Percentiles rank a stretch among this genome's conserved stretches.
Conservation (phyloP, 345 rosid species). For the Euphorbia peplus region DNA sequence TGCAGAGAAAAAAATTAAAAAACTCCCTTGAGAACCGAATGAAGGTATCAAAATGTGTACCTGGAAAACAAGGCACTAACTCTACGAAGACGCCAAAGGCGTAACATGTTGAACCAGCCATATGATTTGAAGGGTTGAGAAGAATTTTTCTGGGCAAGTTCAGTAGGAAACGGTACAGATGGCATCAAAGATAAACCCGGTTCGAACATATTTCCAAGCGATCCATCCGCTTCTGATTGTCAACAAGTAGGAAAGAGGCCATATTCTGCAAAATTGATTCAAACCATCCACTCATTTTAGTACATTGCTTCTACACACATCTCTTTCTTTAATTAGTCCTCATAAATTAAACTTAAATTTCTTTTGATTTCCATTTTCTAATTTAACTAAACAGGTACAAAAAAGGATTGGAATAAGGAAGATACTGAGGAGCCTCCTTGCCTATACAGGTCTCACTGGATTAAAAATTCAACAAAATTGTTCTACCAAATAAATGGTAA, state of each 20-base stretch:
- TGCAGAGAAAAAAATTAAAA: no score
- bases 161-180: conserved; percentile 80
- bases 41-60: no score
- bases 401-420: background rate
- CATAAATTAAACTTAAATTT: no score
- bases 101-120: conserved; percentile 86
- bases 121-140: conserved; percentile 48
- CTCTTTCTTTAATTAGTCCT: no score
- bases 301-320: background rate
- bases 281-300: conserved; percentile 3
- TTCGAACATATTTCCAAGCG: conserved; percentile 68
- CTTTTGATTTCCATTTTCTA: background rate
- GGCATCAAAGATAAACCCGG: conserved; percentile 78
- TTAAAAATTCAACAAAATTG: conserved; percentile 15
- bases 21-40: no score
- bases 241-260: conserved; percentile 78
- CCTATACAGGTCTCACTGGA: conserved; percentile 8
- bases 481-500: no score
- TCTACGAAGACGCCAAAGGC: conserved; percentile 98
- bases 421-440: conserved; percentile 19
- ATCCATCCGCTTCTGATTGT: conserved; percentile 59
- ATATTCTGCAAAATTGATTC: conserved; percentile 47
- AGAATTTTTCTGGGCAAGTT: conserved; percentile 55
- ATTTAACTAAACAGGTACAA: background rate
- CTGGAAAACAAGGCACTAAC: conserved; percentile 84